A percentile compares a stretch with the other conserved stretches of the same genome.
These are phyloP conservation scores for Leucaena leucocephala DNA, from an alignment of 306 rosid species.

Conservation along the genomic window DNA sequence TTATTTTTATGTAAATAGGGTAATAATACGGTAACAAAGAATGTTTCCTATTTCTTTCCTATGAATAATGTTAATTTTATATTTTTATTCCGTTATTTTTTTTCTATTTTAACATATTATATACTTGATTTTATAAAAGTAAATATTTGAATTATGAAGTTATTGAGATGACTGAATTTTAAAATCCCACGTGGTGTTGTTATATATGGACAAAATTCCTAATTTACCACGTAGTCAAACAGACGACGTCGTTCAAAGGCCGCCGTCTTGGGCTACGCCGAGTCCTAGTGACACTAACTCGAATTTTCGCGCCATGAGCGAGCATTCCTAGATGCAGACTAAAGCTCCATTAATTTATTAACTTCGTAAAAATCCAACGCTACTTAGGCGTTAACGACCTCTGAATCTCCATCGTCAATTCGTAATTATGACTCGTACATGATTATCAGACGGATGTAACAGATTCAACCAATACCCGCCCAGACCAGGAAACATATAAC, in stretches of 20 bases:
- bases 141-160: not conserved
- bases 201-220: not conserved
- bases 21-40: not conserved
- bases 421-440: not conserved
- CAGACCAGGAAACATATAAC: conserved; percentile 1
- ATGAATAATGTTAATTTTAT: too few relatives aligned
- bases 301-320: conserved; percentile 57
- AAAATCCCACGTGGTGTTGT: not conserved
- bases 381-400: not conserved
- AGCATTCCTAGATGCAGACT: conserved; percentile 31
- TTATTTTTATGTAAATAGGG: too few relatives aligned
- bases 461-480: not conserved
- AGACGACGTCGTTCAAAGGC: conserved; percentile 31
- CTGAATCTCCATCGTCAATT: conserved; percentile 27
- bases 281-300: conserved; percentile 36
- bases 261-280: conserved; percentile 37
- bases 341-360: not conserved
- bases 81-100: not conserved
- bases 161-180: not conserved
- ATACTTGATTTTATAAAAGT: not conserved
- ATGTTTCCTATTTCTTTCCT: not conserved
- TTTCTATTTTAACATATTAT: not conserved
- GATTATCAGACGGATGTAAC: conserved; percentile 17
- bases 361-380: not conserved
- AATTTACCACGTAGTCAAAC: conserved; percentile 10